Evolutionary conservation across 2,329 filamentous ascomycete species (phyloP).

Genomic region (Zymoseptoria brevis): DNA sequence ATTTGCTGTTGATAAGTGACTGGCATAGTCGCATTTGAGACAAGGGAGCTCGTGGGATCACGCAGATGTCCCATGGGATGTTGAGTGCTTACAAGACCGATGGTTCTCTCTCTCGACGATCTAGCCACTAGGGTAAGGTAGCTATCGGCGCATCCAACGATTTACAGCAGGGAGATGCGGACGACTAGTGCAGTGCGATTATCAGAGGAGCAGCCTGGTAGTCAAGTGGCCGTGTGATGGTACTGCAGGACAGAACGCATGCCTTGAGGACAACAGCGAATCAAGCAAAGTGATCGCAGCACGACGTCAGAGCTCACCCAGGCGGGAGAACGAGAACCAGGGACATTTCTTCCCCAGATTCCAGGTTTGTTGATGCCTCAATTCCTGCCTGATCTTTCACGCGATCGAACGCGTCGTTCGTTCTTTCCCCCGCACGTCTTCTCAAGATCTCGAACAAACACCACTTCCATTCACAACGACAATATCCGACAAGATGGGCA

Average conservation of each 20-base stretch:
- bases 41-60: background rate
- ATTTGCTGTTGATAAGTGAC: conserved; percentile 15
- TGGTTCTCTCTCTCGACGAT: background rate
- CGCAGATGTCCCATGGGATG: background rate
- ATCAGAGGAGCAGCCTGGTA: no score
- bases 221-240: no score
- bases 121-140: background rate
- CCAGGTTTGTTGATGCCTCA: no score
- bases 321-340: no score
- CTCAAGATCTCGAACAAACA: background rate
- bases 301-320: no score
- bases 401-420: background rate
- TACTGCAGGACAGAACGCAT: no score
- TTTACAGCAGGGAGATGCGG: background rate
- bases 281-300: no score
- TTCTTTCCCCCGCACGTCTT: background rate
- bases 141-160: background rate
- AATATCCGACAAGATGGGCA: conserved; percentile 63
- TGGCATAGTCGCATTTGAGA: conserved; percentile 7
- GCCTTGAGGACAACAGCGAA: no score
- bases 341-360: no score
- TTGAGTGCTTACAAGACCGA: background rate
- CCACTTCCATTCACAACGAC: background rate
- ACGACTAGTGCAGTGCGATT: background rate
- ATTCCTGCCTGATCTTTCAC: background rate